Evolutionary conservation across 768 basidiomycete species (phyloP).

Genomic region (Suillus discolor): DNA sequence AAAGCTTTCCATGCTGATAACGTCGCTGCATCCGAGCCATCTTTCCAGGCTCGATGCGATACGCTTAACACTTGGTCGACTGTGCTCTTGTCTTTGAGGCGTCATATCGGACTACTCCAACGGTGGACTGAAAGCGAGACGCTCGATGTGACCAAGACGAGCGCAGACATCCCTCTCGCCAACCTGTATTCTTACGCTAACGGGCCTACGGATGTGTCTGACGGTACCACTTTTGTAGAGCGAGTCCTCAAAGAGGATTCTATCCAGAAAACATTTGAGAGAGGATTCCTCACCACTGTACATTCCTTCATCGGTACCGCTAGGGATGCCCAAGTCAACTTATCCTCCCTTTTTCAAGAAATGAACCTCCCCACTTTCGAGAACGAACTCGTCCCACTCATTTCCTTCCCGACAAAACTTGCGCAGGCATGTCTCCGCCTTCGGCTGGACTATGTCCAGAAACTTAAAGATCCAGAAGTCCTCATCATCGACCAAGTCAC

Average conservation of each 20-base stretch:
- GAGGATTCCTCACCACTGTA: conserved; percentile 84
- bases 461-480: conserved; percentile 84
- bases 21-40: conserved; percentile 60
- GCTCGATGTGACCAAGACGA: conserved; percentile 82
- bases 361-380: conserved; percentile 94
- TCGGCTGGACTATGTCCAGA: conserved; percentile 85
- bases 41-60: conserved; percentile 83
- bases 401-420: conserved; percentile 95
- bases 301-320: conserved; percentile 84
- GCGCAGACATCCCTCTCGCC: conserved; percentile 53
- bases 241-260: conserved; percentile 93
- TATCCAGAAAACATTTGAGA: conserved; percentile 94
- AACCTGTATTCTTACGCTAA: conserved; percentile 32
- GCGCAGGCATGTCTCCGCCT: conserved; percentile 90
- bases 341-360: conserved; percentile 72
- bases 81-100: conserved; percentile 82
- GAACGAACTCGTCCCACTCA: conserved; percentile 84
- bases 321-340: conserved; percentile 83
- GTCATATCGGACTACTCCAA: conserved; percentile 77
- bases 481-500: conserved; percentile 94
- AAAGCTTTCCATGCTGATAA: conserved; percentile 82
- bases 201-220: conserved; percentile 50
- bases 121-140: conserved; percentile 95
- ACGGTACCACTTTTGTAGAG: conserved; percentile 89
- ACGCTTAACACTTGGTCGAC: conserved; percentile 92